Base-by-base conservation (phyloP, 1,284 basidiomycete species). In the Hymenochaete sp. region DNA sequence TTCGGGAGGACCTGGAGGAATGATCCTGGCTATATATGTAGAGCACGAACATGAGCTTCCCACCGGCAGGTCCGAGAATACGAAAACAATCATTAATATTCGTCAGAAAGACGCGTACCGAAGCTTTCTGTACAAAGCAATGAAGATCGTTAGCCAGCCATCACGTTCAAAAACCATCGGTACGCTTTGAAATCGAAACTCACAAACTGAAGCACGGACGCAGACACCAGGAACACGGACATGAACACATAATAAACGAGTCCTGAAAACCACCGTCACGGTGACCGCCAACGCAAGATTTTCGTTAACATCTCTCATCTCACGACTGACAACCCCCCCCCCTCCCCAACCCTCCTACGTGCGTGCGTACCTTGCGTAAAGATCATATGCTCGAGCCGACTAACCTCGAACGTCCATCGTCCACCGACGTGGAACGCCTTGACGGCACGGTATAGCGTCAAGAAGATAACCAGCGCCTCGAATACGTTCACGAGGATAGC, bases 361-460 rank as follows among this genome's bases (percentile, higher is more conserved):
- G n/a, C n/a, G n/a, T n/a, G n/a, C n/a, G n/a, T n/a, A 40, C 38
- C 38, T 26, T 40, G 38, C 3, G 26, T 16, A 40, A 27, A 2
- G 22, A 38, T 9, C 37, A 38, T 18, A 7, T 6, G n/a, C 5
- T n/a, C 14, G 3, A 26, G 25, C n/a, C 38, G 25, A 27, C 21
- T 24, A 11, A 10, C 22, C 9, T 16, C 16, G 25, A 11, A 18
- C 19, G n/a, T 40, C 38, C 38, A 40, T 40, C 25, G 29, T 2
- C 25, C 14, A 13, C 21, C 21, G 1, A n/a, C n/a, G 11, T 18
- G 38, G 22, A 14, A 40, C 21, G 26, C 38, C 21, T 26, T 14
- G 4, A 40, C 14, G 21, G 10, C 25, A 7, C 38, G 38, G 21
- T 27, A 40, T 27, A 27, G 21, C 3, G 22, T 40, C 7, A 40